These are phyloP conservation scores for Russula abietina DNA, from an alignment of 768 basidiomycete species.

Conservation along the genomic window DNA sequence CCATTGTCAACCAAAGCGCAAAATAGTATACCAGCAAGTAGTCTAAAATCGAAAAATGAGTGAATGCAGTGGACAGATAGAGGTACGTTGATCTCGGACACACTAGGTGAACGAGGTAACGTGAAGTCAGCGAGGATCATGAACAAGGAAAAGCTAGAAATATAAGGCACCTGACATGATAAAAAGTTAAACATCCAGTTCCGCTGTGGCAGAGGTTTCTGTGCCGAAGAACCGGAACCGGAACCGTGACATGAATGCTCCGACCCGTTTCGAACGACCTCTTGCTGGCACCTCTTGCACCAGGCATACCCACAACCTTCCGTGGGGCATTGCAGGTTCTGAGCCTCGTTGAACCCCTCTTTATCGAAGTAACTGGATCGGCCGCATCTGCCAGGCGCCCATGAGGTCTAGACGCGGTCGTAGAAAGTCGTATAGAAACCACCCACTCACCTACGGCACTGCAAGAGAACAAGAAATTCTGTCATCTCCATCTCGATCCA, in stretches of 20 bases:
- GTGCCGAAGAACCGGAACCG: conserved; percentile 29
- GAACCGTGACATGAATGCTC: conserved; percentile 33
- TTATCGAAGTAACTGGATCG: conserved; percentile 27
- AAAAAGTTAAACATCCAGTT: conserved; percentile 29
- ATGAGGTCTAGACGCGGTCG: neutral
- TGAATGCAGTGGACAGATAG: conserved; percentile 12
- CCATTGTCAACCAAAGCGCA: conserved; percentile 67
- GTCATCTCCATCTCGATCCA: conserved; percentile 45
- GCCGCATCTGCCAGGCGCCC: conserved; percentile 16
- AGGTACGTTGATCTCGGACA: conserved; percentile 29
- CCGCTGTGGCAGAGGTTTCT: conserved; percentile 26
- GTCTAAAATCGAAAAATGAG: conserved; percentile 41
- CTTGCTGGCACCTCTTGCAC: conserved; percentile 32
- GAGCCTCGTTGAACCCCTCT: conserved; percentile 26
- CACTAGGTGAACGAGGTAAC: conserved; percentile 82
- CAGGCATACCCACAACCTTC: conserved; percentile 29
- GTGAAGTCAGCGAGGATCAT: conserved; percentile 86
- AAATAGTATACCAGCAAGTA: conserved; percentile 84
- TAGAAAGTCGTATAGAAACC: neutral
- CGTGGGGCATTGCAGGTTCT: conserved; percentile 28
- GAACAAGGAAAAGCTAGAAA: conserved; percentile 73
- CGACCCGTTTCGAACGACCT: conserved; percentile 24
- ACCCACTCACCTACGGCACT: conserved; percentile 44
- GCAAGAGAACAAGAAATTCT: conserved; percentile 37
- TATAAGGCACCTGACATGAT: conserved; percentile 66